Base-by-base conservation (phyloP, 495 filamentous ascomycete species). In the Neurospora tetraspora region DNA sequence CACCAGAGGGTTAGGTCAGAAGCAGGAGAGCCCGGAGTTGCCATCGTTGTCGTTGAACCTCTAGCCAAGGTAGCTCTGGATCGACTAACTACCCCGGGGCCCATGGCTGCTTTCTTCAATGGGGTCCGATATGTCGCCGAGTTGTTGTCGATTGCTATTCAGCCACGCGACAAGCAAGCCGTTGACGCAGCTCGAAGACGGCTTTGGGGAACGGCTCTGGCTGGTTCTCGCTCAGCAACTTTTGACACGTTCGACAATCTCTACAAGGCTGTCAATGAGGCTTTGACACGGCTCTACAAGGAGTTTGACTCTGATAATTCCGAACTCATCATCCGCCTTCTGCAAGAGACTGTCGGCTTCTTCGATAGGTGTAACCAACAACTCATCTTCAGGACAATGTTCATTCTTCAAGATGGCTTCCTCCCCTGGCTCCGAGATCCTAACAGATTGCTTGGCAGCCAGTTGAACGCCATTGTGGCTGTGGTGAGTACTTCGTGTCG, bases 21-120 rank as follows among this genome's bases (percentile, higher is more conserved):
- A 73, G 87, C 88, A 47, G 92, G 93, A 7, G 89, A 92, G 72
- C 85, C 84, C 6, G 88, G 86, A 3, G 83, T 89, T 31, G 86
- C 88, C 4, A 82, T 88, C 23, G 84, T 88, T 37, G 84, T 92
- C 14, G 83, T 93, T 37, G 93, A 94, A 72, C 93, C 93, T 11
- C 78, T 97, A 27, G 88, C 92, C 5, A 89, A 88, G 68, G 77
- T 75, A 4, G 43, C 89, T 2, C 68, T 80, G 10, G 80, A 85
- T 10, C 71, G 76, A 68, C 39, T 78, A 8, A 76, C 70, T 14
- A 37, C 72, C n/a, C 27, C 20, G 31, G 72, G 45, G 11, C 4
- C 75, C 12, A 53, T 27, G 4, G 23, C 8, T 43, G 36, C 34
- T 14, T 53, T 73, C 12, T 16, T 72, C 31, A 79, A 71, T 31